A percentile compares a stretch with the other conserved stretches of the same genome.
Conservation (phyloP, 1,284 basidiomycete genomes). For the Agroathelia rolfsii region DNA sequence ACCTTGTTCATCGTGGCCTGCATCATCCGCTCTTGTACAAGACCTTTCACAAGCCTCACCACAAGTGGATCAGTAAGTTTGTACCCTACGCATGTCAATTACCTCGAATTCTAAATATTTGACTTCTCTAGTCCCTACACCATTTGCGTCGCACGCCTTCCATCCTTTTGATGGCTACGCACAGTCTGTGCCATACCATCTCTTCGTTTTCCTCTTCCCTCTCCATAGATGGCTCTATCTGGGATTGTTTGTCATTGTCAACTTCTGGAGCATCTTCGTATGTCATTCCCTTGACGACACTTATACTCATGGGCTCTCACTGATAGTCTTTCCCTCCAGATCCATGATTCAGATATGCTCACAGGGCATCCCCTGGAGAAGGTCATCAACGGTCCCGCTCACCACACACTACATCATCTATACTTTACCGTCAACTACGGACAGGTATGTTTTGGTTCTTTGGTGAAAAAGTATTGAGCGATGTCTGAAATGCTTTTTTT, state of each 20-base stretch:
- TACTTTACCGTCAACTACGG: constrained; percentile 97
- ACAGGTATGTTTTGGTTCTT: constrained; percentile 40
- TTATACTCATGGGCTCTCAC: too few relatives aligned
- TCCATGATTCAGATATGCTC: constrained; percentile 99
- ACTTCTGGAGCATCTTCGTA: constrained; percentile 87
- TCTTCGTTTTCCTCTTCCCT: constrained; percentile 89
- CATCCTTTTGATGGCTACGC: constrained; percentile 92
- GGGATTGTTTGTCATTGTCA: constrained; percentile 78
- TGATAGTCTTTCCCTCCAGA: constrained; percentile 38
- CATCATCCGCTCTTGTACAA: constrained; percentile 89
- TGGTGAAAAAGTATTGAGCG: too few relatives aligned
- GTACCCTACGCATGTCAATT: background rate
- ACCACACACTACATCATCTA: constrained; percentile 93
- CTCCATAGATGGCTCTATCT: constrained; percentile 81
- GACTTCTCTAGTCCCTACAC: constrained; percentile 74
- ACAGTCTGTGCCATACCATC: constrained; percentile 92
- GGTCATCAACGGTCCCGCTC: constrained; percentile 94
- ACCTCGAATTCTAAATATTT: constrained; percentile 5
- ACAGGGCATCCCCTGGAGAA: constrained; percentile 85
- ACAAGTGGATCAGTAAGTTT: constrained; percentile 92
- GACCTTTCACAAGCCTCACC: constrained; percentile 89
- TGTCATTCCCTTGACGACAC: constrained; percentile 18
- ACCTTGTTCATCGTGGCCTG: constrained; percentile 90
- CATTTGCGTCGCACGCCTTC: constrained; percentile 95
- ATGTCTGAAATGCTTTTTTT: too few relatives aligned